Evolutionary conservation across 2,329 filamentous ascomycete species (phyloP).

Genomic region (Colletotrichum brevisporum): DNA sequence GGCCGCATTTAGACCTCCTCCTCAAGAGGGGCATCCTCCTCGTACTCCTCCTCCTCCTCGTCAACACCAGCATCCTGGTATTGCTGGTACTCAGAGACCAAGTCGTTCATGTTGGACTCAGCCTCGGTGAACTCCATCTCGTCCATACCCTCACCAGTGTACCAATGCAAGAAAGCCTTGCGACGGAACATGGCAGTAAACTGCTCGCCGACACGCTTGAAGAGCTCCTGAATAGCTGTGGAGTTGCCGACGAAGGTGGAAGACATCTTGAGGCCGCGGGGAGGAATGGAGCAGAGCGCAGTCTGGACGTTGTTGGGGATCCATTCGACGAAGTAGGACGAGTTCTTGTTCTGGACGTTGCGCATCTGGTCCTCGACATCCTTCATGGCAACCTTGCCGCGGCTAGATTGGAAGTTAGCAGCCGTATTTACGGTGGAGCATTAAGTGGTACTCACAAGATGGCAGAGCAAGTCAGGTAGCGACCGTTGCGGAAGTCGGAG

Average conservation of each 20-base stretch:
- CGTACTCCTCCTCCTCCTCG: constrained; percentile 96
- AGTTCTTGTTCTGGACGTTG: constrained; percentile 99
- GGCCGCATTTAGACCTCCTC: constrained; percentile 69
- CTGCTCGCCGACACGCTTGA: constrained; percentile 99
- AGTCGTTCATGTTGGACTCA: constrained; percentile 99
- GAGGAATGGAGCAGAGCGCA: constrained; percentile 98
- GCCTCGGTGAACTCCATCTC: constrained; percentile 99
- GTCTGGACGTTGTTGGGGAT: constrained; percentile 99
- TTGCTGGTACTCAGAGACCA: constrained; percentile 99
- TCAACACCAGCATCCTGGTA: constrained; percentile 99
- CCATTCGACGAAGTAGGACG: constrained; percentile 99
- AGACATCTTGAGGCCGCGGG: constrained; percentile 98
- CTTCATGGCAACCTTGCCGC: constrained; percentile 99
- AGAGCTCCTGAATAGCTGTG: constrained; percentile 99
- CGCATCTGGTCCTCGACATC: constrained; percentile 99
- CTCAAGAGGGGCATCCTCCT: constrained; percentile 85
- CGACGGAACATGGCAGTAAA: constrained; percentile 99
- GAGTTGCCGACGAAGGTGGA: constrained; percentile 99
- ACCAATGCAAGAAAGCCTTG: constrained; percentile 99
- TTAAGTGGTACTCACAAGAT: constrained; percentile 79
- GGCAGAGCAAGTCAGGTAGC: constrained; percentile 99
- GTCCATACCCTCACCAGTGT: constrained; percentile 99
- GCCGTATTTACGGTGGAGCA: not conserved
- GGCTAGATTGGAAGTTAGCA: constrained; percentile 67
- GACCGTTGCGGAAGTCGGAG: constrained; percentile 99